Percentiles rank a stretch among this genome's conserved stretches.
Conservation (phyloP, 148 eudicot genomes). For the Nyssa sinensis region DNA sequence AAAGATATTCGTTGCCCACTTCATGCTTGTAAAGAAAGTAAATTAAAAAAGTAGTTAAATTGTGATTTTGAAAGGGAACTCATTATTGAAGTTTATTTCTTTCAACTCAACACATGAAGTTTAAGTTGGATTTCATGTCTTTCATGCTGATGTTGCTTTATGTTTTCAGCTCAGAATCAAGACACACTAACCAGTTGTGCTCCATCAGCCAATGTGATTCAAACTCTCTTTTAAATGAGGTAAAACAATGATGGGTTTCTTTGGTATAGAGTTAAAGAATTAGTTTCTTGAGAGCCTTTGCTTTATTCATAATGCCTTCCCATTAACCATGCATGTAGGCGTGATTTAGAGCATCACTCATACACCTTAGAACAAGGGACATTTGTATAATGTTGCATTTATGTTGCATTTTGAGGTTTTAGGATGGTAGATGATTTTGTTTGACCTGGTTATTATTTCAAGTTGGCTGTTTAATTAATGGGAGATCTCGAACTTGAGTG, state of each 20-base stretch:
- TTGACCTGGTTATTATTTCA: background rate
- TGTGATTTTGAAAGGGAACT: background rate
- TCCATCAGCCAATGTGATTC: conserved; percentile 93
- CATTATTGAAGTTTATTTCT: background rate
- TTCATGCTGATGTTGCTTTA: conserved; percentile 22
- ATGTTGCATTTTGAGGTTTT: conserved; percentile 4
- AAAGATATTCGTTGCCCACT: background rate
- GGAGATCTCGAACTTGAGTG: conserved; percentile 4
- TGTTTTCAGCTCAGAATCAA: conserved; percentile 79
- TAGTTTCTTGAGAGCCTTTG: background rate
- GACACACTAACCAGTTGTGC: conserved; percentile 90
- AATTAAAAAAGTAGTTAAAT: too few relatives aligned
- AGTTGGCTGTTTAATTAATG: background rate
- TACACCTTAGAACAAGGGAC: background rate
- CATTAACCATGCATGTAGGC: background rate
- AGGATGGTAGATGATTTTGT: background rate
- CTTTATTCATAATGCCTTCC: background rate
- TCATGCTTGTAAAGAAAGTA: background rate
- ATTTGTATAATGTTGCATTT: background rate
- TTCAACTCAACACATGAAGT: background rate
- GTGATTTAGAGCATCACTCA: background rate
- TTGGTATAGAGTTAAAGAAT: background rate
- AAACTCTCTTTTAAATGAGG: conserved; percentile 94
- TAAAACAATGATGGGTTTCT: conserved; percentile 20
- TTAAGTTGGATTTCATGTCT: conserved; percentile 1